A percentile compares a stretch with the other conserved stretches of the same genome.
phyloP scores from a whole-genome alignment of 75 land plant genomes.

The Picea sitchensis region DNA sequence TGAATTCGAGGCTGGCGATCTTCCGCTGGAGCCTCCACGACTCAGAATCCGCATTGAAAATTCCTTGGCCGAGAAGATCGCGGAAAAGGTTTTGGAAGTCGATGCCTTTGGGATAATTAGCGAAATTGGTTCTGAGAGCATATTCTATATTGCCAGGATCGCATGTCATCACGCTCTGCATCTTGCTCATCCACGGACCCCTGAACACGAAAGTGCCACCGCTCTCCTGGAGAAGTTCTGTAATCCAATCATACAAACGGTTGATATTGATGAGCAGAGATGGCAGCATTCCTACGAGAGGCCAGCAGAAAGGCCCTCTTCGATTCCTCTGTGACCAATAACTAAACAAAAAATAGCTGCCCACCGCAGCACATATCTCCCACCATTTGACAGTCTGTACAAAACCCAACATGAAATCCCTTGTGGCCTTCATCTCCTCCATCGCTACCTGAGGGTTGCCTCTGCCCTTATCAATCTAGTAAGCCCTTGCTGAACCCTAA shows the following conservation, averaged over 20 bases:
- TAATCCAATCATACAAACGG: background rate
- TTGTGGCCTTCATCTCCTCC: too few species aligned
- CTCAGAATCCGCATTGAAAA: slow-evolving; percentile 26
- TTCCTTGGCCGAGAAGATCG: slow-evolving; percentile 25
- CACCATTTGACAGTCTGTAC: too few species aligned
- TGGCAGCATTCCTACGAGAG: background rate
- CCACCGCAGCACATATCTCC: too few species aligned
- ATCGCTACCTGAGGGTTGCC: too few species aligned
- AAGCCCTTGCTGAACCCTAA: too few species aligned
- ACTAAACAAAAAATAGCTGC: too few species aligned
- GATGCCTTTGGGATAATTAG: slow-evolving; percentile 14
- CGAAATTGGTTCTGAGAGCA: slow-evolving; percentile 18
- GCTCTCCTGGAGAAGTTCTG: background rate
- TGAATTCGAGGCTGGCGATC: slow-evolving; percentile 10
- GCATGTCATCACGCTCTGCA: background rate
- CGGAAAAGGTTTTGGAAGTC: background rate
- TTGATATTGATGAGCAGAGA: background rate
- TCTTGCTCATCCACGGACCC: background rate
- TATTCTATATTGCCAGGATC: slow-evolving; percentile 24
- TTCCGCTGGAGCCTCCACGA: slow-evolving; percentile 21
- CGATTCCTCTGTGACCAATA: too few species aligned
- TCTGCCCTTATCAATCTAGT: too few species aligned
- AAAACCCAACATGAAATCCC: too few species aligned
- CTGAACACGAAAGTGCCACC: background rate
- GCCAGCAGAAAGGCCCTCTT: background rate